Conservation (phyloP, 305 asterid genomes). For the Fraxinus nigra region DNA sequence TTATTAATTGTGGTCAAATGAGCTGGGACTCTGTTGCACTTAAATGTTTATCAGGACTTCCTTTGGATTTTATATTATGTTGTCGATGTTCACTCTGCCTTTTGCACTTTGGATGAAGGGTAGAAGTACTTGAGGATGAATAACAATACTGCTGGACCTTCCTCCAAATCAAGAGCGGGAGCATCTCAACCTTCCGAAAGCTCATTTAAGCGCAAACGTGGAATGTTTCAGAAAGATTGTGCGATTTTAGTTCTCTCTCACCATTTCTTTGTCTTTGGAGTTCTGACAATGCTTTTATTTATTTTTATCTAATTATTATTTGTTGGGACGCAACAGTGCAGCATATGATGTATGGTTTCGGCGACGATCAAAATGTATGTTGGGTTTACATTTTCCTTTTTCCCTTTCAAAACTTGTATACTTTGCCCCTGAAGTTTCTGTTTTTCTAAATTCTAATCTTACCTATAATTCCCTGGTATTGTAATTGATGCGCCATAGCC, state of each 20-base stretch:
- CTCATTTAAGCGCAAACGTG: slow-evolving; percentile 82
- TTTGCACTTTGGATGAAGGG: slow-evolving; percentile 9
- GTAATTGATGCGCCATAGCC: slow-evolving; percentile 50
- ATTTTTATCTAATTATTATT: slow-evolving; percentile 11
- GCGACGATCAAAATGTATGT: slow-evolving; percentile 78
- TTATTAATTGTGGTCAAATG: neutral
- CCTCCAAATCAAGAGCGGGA: slow-evolving; percentile 63
- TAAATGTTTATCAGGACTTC: neutral
- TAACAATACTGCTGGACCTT: slow-evolving; percentile 49
- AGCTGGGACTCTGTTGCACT: neutral
- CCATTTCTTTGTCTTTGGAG: slow-evolving; percentile 4
- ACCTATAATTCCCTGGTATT: slow-evolving; percentile 9
- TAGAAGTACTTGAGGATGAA: slow-evolving; percentile 49
- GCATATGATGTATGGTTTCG: slow-evolving; percentile 96
- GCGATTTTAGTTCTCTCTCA: slow-evolving; percentile 27
- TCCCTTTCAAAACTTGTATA: slow-evolving; percentile 10
- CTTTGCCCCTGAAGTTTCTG: neutral
- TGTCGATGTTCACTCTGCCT: neutral
- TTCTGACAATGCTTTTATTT: slow-evolving; percentile 2
- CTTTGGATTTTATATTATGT: neutral
- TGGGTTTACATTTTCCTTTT: slow-evolving; percentile 10
- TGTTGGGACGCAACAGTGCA: slow-evolving; percentile 57
- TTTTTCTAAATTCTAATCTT: neutral
- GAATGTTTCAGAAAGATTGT: slow-evolving; percentile 95
- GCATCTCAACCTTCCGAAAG: slow-evolving; percentile 70